Conservation (phyloP, 345 rosid species). For the Bruguiera gymnorhiza region DNA sequence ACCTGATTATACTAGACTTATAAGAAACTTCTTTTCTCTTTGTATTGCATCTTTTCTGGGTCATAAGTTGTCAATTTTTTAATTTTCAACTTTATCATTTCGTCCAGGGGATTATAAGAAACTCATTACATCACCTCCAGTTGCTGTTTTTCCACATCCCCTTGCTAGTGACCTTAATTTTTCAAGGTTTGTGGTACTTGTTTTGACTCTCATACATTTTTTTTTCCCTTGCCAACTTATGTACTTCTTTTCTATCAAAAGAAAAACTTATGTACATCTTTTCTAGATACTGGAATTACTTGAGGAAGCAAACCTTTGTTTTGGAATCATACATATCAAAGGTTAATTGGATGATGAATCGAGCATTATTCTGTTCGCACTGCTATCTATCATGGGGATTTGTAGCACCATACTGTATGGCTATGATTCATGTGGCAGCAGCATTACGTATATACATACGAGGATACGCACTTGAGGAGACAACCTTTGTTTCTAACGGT, state of each 20-base stretch:
- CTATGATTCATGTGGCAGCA: slow-evolving; percentile 70
- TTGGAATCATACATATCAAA: slow-evolving; percentile 82
- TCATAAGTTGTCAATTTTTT: slow-evolving; percentile 7
- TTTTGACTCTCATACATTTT: slow-evolving; percentile 7
- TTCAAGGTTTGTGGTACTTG: slow-evolving; percentile 58
- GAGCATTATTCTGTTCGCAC: slow-evolving; percentile 75
- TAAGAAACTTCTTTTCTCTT: slow-evolving; percentile 7
- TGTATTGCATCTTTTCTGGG: slow-evolving; percentile 2
- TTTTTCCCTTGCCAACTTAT: slow-evolving; percentile 11
- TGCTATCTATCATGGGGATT: slow-evolving; percentile 99
- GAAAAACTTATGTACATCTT: slow-evolving; percentile 9
- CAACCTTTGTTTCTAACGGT: slow-evolving; percentile 61
- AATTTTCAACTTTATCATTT: slow-evolving; percentile 8
- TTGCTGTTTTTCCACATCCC: slow-evolving; percentile 98
- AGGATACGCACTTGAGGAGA: slow-evolving; percentile 61
- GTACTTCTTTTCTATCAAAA: neutral
- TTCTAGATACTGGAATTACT: slow-evolving; percentile 94
- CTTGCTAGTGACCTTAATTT: slow-evolving; percentile 90
- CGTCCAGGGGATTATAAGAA: slow-evolving; percentile 82
- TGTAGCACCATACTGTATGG: slow-evolving; percentile 81
- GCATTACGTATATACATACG: slow-evolving; percentile 63
- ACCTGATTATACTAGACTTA: slow-evolving; percentile 4
- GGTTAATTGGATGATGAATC: slow-evolving; percentile 92
- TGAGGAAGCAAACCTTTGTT: slow-evolving; percentile 99
- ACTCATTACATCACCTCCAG: slow-evolving; percentile 97